Evolutionary conservation across 805 yeast genomes (phyloP).

Genomic region (Tetrapisispora nanseiensis): DNA sequence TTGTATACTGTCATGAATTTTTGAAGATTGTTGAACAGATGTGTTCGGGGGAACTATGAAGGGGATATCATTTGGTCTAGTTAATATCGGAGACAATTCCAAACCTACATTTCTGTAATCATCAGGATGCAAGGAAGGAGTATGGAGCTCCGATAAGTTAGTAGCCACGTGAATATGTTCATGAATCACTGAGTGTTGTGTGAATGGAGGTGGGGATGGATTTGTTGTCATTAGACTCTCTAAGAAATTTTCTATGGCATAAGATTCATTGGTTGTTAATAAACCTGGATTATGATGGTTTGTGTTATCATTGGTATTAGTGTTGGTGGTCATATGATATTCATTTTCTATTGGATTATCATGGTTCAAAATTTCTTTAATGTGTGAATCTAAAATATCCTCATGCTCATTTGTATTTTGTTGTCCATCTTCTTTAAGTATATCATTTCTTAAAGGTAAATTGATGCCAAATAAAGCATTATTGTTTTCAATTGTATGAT

Average conservation of each 20-base stretch:
- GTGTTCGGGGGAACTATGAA: constrained; percentile 4
- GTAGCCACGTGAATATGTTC: not conserved
- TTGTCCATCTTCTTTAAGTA: not conserved
- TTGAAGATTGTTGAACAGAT: not conserved
- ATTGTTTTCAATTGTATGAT: not conserved
- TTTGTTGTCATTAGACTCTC: constrained; percentile 17
- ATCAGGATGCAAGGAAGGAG: not conserved
- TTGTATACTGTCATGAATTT: not conserved
- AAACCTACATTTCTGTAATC: not conserved
- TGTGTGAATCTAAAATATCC: not conserved
- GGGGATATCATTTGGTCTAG: constrained; percentile 1
- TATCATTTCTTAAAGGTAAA: not conserved
- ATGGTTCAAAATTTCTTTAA: constrained; percentile 1
- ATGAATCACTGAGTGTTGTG: not conserved
- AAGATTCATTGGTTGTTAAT: constrained; percentile 26
- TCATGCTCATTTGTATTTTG: not conserved
- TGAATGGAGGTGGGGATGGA: not conserved
- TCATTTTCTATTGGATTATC: not conserved
- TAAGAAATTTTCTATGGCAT: constrained; percentile 26
- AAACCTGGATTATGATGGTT: not conserved
- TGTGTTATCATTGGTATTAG: not conserved
- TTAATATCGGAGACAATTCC: not conserved
- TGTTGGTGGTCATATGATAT: not conserved
- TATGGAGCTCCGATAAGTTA: not conserved
- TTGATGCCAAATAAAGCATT: not conserved